Conservation (phyloP, 345 rosid genomes). For the Ricinus communis region DNA sequence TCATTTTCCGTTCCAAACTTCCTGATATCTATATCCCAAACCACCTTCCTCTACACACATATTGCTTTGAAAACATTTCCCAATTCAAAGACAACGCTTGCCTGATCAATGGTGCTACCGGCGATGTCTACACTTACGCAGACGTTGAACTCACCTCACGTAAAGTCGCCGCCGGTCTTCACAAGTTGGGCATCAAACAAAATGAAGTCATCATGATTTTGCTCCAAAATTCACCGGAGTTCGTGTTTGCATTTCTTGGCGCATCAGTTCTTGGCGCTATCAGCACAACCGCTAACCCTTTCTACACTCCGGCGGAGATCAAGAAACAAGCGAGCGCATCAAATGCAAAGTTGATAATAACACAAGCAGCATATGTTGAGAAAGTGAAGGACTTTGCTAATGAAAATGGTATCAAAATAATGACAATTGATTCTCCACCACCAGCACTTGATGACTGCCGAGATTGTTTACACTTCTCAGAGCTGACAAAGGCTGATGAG, state of each 20-base stretch:
- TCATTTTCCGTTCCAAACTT: conserved; percentile 73
- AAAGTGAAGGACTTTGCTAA: conserved; percentile 48
- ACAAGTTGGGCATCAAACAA: conserved; percentile 51
- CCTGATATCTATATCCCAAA: conserved; percentile 74
- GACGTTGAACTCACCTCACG: conserved; percentile 77
- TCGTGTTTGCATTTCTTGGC: conserved; percentile 72
- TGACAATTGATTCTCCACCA: conserved; percentile 39
- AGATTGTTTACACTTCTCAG: conserved; percentile 61
- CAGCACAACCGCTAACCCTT: conserved; percentile 78
- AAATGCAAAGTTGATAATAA: conserved; percentile 50
- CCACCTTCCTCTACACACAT: conserved; percentile 60
- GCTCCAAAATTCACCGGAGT: conserved; percentile 67
- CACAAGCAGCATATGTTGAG: conserved; percentile 52
- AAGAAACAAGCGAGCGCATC: conserved; percentile 67
- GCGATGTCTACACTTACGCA: conserved; percentile 50
- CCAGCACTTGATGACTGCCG: no score
- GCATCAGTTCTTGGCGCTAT: conserved; percentile 69
- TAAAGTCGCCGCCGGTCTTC: conserved; percentile 52
- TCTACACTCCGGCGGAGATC: conserved; percentile 72
- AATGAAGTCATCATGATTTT: conserved; percentile 77
- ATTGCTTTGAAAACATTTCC: conserved; percentile 62
- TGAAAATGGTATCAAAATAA: conserved; percentile 32
- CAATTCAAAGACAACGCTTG: conserved; percentile 50
- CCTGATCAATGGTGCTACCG: conserved; percentile 71
- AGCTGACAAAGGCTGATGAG: conserved; percentile 49